Conservation (phyloP, 2,329 filamentous ascomycete genomes). For the Exutisphaerella laricina region DNA sequence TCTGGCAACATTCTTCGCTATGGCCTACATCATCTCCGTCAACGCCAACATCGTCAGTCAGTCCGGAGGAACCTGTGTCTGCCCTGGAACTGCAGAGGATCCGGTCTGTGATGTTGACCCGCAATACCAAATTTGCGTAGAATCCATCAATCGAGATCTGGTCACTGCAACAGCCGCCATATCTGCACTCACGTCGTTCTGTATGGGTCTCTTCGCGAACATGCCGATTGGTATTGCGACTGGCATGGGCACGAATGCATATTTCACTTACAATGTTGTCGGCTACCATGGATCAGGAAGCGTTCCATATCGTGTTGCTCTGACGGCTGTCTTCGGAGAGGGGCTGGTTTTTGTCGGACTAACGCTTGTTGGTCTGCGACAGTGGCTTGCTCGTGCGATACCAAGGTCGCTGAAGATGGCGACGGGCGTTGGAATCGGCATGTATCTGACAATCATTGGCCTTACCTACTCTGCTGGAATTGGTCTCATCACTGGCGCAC, state of each 20-base stretch:
- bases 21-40: constrained; percentile 73
- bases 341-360: constrained; percentile 79
- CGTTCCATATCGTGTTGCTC: constrained; percentile 67
- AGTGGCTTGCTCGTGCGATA: constrained; percentile 81
- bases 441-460: constrained; percentile 72
- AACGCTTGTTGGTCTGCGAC: constrained; percentile 72
- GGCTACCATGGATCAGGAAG: constrained; percentile 68
- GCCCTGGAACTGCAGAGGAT: constrained; percentile 45
- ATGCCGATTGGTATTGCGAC: constrained; percentile 69
- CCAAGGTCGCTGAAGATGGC: constrained; percentile 81
- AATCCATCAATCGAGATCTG: constrained; percentile 65
- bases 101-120: constrained; percentile 48
- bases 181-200: constrained; percentile 70
- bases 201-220: constrained; percentile 78
- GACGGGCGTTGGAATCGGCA: constrained; percentile 76
- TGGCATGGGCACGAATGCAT: constrained; percentile 79
- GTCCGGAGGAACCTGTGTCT: constrained; percentile 70
- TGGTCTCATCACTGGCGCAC: constrained; percentile 66
- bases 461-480: constrained; percentile 78
- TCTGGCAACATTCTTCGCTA: constrained; percentile 61
- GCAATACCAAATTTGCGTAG: constrained; percentile 59
- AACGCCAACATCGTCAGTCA: constrained; percentile 63
- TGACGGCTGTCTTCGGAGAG: constrained; percentile 85
- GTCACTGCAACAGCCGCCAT: constrained; percentile 84
- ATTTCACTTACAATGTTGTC: constrained; percentile 78